Conservation (phyloP, 1,139 yeast genomes). For the Taiozyma sp. region DNA sequence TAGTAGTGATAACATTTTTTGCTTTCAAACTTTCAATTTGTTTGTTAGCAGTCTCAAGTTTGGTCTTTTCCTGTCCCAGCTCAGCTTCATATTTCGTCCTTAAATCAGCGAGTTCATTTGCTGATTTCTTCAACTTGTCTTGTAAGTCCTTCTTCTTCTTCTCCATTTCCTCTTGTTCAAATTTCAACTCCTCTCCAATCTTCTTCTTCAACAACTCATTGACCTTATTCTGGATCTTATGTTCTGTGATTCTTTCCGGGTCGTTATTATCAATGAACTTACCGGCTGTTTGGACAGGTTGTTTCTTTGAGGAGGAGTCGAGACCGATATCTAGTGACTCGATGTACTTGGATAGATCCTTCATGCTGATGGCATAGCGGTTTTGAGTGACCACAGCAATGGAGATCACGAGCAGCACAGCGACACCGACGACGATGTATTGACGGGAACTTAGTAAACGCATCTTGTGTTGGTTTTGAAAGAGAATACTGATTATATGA, state of each 20-base stretch:
- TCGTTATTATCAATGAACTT: slow-evolving; percentile 13
- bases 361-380: background rate
- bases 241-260: slow-evolving; percentile 16
- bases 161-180: slow-evolving; percentile 11
- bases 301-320: too few relatives aligned
- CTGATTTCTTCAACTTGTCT: slow-evolving; percentile 6
- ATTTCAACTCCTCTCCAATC: slow-evolving; percentile 12
- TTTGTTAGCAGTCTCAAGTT: background rate
- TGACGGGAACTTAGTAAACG: background rate
- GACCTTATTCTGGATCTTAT: slow-evolving; percentile 17
- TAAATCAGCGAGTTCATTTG: slow-evolving; percentile 2
- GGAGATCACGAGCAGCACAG: background rate
- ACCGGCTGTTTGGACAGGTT: slow-evolving; percentile 1
- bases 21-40: background rate
- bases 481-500: too few relatives aligned
- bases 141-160: slow-evolving; percentile 7
- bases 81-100: background rate
- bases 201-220: slow-evolving; percentile 19
- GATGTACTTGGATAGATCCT: background rate
- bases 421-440: background rate
- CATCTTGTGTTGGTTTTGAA: background rate
- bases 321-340: slow-evolving; percentile 5
- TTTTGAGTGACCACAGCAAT: background rate
- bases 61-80: slow-evolving; percentile 8
- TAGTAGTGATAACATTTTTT: background rate